Percentiles rank a stretch among this genome's conserved stretches.
These are phyloP conservation scores for Geosiphon pyriformis DNA, from an alignment of 192 early-diverging fungal genomes.

Conservation along the genomic window DNA sequence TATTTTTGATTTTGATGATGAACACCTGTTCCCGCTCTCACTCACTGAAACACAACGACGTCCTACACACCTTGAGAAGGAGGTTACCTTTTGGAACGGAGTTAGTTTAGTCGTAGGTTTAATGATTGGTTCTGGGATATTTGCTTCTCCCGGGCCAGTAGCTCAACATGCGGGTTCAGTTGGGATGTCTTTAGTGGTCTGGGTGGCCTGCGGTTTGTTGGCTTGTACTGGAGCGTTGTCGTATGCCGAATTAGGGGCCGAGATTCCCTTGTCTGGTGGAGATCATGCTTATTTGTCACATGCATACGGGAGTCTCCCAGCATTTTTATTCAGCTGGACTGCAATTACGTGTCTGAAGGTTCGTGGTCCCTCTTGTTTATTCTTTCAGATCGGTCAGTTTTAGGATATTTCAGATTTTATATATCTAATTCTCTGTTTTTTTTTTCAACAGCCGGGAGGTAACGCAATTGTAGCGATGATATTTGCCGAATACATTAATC, in stretches of 20 bases:
- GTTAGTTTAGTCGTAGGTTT: constrained; percentile 64
- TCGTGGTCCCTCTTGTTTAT: neutral
- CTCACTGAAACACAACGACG: constrained; percentile 34
- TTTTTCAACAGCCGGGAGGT: constrained; percentile 47
- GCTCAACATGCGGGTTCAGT: constrained; percentile 57
- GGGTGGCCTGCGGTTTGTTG: constrained; percentile 67
- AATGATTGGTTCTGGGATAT: constrained; percentile 79
- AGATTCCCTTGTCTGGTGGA: constrained; percentile 81
- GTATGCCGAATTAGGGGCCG: constrained; percentile 88
- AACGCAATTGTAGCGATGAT: constrained; percentile 73
- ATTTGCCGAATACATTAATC: constrained; percentile 70
- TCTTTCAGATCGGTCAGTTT: neutral
- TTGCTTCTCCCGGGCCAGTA: constrained; percentile 73
- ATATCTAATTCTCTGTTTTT: neutral
- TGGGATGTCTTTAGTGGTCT: constrained; percentile 68
- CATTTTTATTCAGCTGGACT: constrained; percentile 72
- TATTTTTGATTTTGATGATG: constrained; percentile 20
- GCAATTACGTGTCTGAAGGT: constrained; percentile 58
- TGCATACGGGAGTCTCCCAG: constrained; percentile 62
- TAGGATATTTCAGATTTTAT: no score
- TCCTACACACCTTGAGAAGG: constrained; percentile 45
- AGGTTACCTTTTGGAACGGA: constrained; percentile 58
- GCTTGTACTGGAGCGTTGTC: constrained; percentile 78
- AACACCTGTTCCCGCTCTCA: constrained; percentile 19
- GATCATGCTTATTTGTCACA: constrained; percentile 81